Percentiles rank a stretch among this genome's conserved stretches.
These are phyloP conservation scores for Paramecium pentaurelia DNA, from an alignment of 73 alveolate species.

Conservation along the genomic window DNA sequence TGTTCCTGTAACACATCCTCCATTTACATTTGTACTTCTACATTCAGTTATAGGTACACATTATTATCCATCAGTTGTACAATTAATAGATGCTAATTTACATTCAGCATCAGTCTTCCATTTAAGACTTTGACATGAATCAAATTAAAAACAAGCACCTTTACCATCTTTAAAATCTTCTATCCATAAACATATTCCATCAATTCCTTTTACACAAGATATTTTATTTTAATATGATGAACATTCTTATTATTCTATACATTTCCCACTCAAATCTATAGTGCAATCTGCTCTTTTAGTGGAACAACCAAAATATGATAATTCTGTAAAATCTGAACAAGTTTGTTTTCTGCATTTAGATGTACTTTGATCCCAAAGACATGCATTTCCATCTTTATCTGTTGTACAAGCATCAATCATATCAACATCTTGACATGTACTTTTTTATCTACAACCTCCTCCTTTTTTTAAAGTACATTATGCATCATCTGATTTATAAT, in stretches of 20 bases:
- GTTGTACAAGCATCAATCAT: background rate
- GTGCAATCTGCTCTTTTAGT: background rate
- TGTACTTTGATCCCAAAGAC: background rate
- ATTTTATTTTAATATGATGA: background rate
- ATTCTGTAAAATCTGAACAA: background rate
- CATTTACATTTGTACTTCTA: background rate
- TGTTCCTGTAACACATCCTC: slow-evolving; percentile 40
- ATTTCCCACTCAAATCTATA: background rate
- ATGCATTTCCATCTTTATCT: background rate
- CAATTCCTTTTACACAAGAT: background rate
- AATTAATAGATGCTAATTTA: background rate
- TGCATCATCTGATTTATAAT: background rate
- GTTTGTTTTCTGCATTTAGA: background rate
- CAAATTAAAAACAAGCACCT: background rate
- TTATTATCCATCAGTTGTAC: background rate
- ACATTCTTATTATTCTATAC: background rate
- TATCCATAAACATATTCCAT: background rate
- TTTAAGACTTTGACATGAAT: background rate
- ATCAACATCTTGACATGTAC: background rate
- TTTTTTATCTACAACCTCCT: slow-evolving; percentile 9
- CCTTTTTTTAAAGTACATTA: background rate
- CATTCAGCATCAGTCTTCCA: slow-evolving; percentile 35
- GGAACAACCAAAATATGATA: background rate
- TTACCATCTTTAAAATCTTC: background rate
- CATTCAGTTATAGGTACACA: background rate